Percentiles rank a stretch among this genome's conserved stretches.
Evolutionary conservation across 768 basidiomycete genomes (phyloP).

Genomic region (Mycena polygramma): DNA sequence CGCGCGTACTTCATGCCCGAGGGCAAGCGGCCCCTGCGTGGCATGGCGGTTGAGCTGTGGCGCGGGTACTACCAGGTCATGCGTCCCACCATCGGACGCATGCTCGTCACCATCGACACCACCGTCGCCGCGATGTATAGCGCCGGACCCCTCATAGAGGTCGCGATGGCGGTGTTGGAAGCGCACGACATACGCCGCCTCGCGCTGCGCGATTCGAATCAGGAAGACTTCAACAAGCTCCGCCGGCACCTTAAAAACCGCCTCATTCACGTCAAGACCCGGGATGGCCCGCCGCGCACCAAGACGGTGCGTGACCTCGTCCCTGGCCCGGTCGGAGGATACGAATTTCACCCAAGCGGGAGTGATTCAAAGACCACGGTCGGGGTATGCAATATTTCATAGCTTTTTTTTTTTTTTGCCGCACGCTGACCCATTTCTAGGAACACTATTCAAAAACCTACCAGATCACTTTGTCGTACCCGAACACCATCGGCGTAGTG

Average conservation of each 20-base stretch:
- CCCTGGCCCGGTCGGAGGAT: constrained; percentile 45
- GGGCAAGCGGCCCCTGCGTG: constrained; percentile 23
- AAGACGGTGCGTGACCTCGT: constrained; percentile 48
- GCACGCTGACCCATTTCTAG: constrained; percentile 38
- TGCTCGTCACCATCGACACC: constrained; percentile 52
- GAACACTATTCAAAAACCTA: constrained; percentile 50
- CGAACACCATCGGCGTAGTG: constrained; percentile 48
- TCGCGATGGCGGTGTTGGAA: constrained; percentile 43
- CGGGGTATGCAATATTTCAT: constrained; percentile 42
- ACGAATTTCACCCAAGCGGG: constrained; percentile 48
- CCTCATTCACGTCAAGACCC: constrained; percentile 40
- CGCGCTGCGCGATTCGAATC: constrained; percentile 24
- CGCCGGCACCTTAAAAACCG: constrained; percentile 46
- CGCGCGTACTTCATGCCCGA: constrained; percentile 48
- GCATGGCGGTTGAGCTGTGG: constrained; percentile 46
- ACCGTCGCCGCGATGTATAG: constrained; percentile 51
- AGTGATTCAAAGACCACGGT: constrained; percentile 44
- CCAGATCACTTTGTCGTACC: constrained; percentile 43
- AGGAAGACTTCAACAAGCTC: constrained; percentile 40
- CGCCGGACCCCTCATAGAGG: constrained; percentile 36
- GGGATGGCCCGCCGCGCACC: constrained; percentile 5
- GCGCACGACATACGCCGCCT: constrained; percentile 43
- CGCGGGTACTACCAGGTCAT: constrained; percentile 56
- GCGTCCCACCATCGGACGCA: constrained; percentile 45
- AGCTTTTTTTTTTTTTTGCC: not conserved